Percentiles rank a stretch among this genome's conserved stretches.
Conservation (phyloP, 1,284 basidiomycete species). For the Rhodotorula sp. region DNA sequence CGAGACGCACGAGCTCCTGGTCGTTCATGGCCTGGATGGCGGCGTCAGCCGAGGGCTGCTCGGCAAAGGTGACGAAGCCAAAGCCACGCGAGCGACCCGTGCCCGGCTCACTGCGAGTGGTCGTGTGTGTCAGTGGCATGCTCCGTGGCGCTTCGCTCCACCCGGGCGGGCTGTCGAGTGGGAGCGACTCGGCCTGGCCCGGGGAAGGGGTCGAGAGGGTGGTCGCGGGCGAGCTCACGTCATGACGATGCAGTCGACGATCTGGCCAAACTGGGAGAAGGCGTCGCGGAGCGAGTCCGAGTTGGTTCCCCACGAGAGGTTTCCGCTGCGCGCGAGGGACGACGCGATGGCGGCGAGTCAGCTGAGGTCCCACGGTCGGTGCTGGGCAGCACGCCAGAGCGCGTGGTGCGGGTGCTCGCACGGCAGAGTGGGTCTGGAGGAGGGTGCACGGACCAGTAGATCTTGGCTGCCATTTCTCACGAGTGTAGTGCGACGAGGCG, state of each 20-base stretch:
- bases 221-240: constrained; percentile 29
- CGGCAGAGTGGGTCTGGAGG: not conserved
- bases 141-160: not conserved
- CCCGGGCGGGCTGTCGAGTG: not conserved
- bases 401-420: too few relatives aligned
- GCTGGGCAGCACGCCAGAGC: not conserved
- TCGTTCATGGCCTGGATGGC: constrained; percentile 44
- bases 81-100: constrained; percentile 44
- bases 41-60: constrained; percentile 36
- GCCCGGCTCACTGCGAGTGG: constrained; percentile 33
- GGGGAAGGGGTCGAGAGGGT: too few relatives aligned
- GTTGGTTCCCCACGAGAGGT: constrained; percentile 42
- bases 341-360: not conserved
- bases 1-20: constrained; percentile 43
- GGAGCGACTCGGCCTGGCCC: not conserved
- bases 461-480: not conserved
- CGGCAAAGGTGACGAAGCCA: constrained; percentile 43
- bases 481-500: too few relatives aligned
- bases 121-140: not conserved
- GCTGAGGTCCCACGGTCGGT: not conserved
- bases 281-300: constrained; percentile 40
- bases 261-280: constrained; percentile 41
- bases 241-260: constrained; percentile 45
- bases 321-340: constrained; percentile 22
- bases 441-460: not conserved